Conservation (phyloP, 1,284 basidiomycete species). For the Sporisorium scitamineum region DNA sequence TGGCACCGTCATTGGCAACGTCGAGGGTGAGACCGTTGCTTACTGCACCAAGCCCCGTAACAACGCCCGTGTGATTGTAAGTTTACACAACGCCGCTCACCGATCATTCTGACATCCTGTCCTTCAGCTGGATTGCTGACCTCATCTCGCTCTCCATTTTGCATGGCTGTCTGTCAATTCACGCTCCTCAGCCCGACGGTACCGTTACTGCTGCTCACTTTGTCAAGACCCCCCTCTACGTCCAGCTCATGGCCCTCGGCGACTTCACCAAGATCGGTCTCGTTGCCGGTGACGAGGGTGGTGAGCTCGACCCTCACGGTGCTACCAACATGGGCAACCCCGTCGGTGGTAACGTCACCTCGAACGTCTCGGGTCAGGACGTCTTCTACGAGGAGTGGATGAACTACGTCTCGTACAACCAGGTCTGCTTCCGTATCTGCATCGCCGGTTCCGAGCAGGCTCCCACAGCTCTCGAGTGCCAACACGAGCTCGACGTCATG, state of each 20-base stretch:
- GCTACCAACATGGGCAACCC: slow-evolving; percentile 72
- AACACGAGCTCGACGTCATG: slow-evolving; percentile 68
- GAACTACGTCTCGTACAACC: slow-evolving; percentile 65
- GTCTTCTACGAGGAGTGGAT: slow-evolving; percentile 74
- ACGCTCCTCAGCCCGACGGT: too few species aligned
- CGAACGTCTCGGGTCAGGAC: slow-evolving; percentile 72
- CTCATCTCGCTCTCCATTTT: too few species aligned
- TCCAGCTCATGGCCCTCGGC: slow-evolving; percentile 71
- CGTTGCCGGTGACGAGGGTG: slow-evolving; percentile 58
- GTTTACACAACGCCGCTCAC: too few species aligned
- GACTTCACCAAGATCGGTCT: slow-evolving; percentile 68
- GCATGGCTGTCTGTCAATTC: too few species aligned
- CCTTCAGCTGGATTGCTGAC: too few species aligned
- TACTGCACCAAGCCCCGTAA: slow-evolving; percentile 76
- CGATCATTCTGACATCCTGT: slow-evolving; percentile 67
- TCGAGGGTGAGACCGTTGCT: slow-evolving; percentile 78
- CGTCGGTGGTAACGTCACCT: slow-evolving; percentile 73
- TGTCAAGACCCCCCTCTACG: slow-evolving; percentile 69
- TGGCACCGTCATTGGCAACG: slow-evolving; percentile 74
- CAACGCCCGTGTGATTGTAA: slow-evolving; percentile 69
- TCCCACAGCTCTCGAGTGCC: slow-evolving; percentile 60
- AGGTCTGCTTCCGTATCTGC: slow-evolving; percentile 69
- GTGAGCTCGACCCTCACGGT: slow-evolving; percentile 69
- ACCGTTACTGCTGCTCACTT: slow-evolving; percentile 67
- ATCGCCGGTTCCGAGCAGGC: slow-evolving; percentile 62